These are phyloP conservation scores for Rhizophlyctis rosea DNA, from an alignment of 192 early-diverging fungal species.

Conservation along the genomic window DNA sequence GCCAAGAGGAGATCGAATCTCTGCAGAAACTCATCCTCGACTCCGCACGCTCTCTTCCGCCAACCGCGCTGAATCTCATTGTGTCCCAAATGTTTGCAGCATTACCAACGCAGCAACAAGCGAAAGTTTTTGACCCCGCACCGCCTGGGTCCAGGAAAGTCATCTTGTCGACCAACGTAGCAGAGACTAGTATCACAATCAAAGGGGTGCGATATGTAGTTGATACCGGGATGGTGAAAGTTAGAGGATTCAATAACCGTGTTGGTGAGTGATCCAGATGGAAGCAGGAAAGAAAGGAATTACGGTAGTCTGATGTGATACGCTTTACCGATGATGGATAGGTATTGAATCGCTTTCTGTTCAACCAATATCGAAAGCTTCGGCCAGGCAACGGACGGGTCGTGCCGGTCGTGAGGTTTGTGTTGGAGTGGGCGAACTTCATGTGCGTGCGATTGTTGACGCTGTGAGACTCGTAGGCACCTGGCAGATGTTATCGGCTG, in stretches of 20 bases:
- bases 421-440: background rate
- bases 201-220: conserved; percentile 91
- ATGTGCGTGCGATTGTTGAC: background rate
- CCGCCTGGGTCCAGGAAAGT: conserved; percentile 86
- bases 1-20: conserved; percentile 93
- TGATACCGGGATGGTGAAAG: conserved; percentile 90
- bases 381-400: conserved; percentile 86
- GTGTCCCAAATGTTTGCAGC: conserved; percentile 92
- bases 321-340: too few species aligned
- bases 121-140: conserved; percentile 83
- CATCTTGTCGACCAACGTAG: conserved; percentile 95
- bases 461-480: conserved; percentile 44
- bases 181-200: conserved; percentile 97
- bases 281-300: too few species aligned
- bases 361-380: conserved; percentile 86
- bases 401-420: conserved; percentile 91
- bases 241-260: conserved; percentile 82
- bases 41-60: conserved; percentile 59
- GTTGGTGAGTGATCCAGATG: conserved; percentile 53
- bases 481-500: conserved; percentile 87
- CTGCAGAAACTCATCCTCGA: conserved; percentile 80
- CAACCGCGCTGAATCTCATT: conserved; percentile 49
- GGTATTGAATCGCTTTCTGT: conserved; percentile 79
- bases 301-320: too few species aligned
- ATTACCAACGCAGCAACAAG: conserved; percentile 83